These are phyloP conservation scores for Cadophora sp. DNA, from an alignment of 2,329 filamentous ascomycete genomes.

Conservation along the genomic window DNA sequence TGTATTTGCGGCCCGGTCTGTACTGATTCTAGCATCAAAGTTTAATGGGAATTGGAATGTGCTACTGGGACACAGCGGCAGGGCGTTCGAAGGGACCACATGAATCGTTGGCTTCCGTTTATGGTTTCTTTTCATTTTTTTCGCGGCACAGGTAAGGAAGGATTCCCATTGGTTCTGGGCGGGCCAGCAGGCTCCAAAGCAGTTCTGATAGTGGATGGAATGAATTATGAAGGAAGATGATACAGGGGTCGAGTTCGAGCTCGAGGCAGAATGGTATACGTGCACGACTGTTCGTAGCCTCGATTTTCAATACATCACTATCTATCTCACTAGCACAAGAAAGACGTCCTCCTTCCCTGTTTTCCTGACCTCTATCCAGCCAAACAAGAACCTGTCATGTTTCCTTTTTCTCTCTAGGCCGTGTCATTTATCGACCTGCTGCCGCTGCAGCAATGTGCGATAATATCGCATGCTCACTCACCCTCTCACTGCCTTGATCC, in stretches of 20 bases:
- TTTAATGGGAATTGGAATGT: background rate
- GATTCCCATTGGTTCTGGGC: background rate
- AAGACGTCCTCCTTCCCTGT: background rate
- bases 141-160: background rate
- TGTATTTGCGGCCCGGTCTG: too few species aligned
- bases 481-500: conserved; percentile 13
- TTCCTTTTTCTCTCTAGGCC: background rate
- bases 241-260: background rate
- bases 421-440: conserved; percentile 15
- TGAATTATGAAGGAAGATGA: background rate
- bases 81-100: background rate
- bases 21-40: too few species aligned
- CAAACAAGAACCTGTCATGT: background rate
- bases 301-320: background rate
- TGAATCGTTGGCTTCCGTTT: background rate
- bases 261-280: background rate
- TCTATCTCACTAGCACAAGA: background rate
- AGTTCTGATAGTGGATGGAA: background rate
- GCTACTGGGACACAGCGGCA: conserved; percentile 1
- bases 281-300: background rate
- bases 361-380: background rate
- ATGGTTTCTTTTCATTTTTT: background rate
- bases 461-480: conserved; percentile 30
- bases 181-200: background rate
- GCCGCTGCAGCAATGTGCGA: conserved; percentile 39